A percentile compares a stretch with the other conserved stretches of the same genome.
Conservation (phyloP, 2,329 filamentous ascomycete species). For the Lachnellula hyalina region DNA sequence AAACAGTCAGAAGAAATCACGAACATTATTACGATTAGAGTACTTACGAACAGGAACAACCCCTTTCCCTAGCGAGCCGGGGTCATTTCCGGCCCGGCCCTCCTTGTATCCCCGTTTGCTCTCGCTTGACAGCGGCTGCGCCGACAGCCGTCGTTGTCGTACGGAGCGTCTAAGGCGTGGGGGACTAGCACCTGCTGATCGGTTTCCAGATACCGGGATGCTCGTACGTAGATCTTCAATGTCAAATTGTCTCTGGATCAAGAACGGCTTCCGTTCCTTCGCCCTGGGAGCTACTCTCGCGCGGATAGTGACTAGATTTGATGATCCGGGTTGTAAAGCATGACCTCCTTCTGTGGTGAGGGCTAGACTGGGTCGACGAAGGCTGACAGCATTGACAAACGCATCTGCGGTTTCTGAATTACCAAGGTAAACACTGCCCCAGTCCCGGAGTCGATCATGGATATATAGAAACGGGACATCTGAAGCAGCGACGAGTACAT, state of each 20-base stretch:
- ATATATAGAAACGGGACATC: slow-evolving; percentile 24
- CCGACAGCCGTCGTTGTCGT: slow-evolving; percentile 16
- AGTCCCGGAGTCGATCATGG: slow-evolving; percentile 36
- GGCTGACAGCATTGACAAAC: slow-evolving; percentile 39
- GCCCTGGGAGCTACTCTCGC: slow-evolving; percentile 39
- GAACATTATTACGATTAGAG: neutral
- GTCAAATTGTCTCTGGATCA: slow-evolving; percentile 47
- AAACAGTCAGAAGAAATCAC: neutral
- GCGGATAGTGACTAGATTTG: slow-evolving; percentile 34
- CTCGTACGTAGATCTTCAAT: slow-evolving; percentile 43
- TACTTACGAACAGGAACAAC: slow-evolving; percentile 45
- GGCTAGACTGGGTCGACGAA: slow-evolving; percentile 32
- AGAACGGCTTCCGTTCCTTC: slow-evolving; percentile 39
- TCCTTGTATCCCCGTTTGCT: neutral
- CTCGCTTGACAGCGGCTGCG: slow-evolving; percentile 4
- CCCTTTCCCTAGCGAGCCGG: slow-evolving; percentile 8
- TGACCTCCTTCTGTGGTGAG: slow-evolving; percentile 1
- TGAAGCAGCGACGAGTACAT: slow-evolving; percentile 7
- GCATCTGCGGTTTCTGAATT: slow-evolving; percentile 40
- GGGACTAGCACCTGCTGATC: neutral
- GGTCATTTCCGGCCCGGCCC: neutral
- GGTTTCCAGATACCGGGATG: slow-evolving; percentile 32
- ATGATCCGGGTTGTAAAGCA: neutral
- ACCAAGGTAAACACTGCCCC: slow-evolving; percentile 39
- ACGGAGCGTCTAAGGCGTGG: slow-evolving; percentile 15